phyloP scores from a whole-genome alignment of 1,284 basidiomycete species.

The Ceratobasidium sp. region DNA sequence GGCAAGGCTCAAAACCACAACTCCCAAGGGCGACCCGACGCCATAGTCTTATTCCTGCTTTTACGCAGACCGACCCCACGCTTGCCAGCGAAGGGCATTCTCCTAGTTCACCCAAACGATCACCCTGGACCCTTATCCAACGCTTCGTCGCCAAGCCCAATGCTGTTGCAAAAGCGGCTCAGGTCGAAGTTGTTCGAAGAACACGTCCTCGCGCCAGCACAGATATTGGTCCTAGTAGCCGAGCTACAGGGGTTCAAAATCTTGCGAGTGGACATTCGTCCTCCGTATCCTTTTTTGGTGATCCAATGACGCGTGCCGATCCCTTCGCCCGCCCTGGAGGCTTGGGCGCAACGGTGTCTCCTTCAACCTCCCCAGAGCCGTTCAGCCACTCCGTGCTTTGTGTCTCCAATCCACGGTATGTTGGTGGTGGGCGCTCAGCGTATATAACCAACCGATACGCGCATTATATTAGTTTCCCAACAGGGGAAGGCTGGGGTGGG shows the following conservation, averaged over 20 bases:
- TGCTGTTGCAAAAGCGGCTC: slow-evolving; percentile 2
- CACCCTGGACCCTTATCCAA: slow-evolving; percentile 5
- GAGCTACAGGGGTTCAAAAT: not conserved
- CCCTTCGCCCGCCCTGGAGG: slow-evolving; percentile 25
- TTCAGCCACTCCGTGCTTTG: not conserved
- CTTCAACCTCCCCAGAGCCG: not conserved
- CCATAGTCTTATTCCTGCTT: not conserved
- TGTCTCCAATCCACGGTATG: no score
- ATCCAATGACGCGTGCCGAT: slow-evolving; percentile 10
- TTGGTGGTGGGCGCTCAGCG: not conserved
- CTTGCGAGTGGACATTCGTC: not conserved
- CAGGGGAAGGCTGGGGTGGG: not conserved
- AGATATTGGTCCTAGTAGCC: not conserved
- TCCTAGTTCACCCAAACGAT: not conserved
- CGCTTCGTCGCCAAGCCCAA: slow-evolving; percentile 20
- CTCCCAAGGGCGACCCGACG: not conserved
- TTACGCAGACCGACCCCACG: not conserved
- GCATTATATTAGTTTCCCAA: not conserved
- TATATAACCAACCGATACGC: not conserved
- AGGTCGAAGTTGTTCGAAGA: not conserved
- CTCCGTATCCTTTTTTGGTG: slow-evolving; percentile 16
- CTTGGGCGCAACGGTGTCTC: slow-evolving; percentile 4
- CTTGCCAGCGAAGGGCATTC: not conserved
- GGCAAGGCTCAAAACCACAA: not conserved
- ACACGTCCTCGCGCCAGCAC: not conserved